These are phyloP conservation scores for Blumeria hordei DNA, from an alignment of 2,329 filamentous ascomycete genomes.

Conservation along the genomic window DNA sequence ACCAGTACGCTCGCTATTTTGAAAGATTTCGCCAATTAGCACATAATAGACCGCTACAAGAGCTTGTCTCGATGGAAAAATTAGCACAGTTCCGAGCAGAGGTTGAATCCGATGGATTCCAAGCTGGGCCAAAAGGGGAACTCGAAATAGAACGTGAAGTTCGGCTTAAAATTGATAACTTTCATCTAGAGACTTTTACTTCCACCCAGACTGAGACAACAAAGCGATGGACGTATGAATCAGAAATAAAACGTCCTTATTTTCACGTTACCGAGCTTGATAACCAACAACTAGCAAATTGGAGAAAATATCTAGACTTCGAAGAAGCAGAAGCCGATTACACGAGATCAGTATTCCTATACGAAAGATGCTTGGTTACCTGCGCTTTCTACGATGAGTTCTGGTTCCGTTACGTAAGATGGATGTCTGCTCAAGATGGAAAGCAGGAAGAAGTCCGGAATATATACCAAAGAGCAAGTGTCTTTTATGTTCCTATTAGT, in stretches of 20 bases:
- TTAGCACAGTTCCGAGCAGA: conserved; percentile 47
- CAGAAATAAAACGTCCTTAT: conserved; percentile 84
- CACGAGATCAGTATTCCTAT: conserved; percentile 53
- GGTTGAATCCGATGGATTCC: conserved; percentile 32
- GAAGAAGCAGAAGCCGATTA: conserved; percentile 71
- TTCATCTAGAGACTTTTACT: conserved; percentile 61
- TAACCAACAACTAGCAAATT: conserved; percentile 61
- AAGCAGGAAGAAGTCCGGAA: conserved; percentile 81
- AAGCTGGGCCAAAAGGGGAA: conserved; percentile 33
- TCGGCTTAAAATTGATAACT: conserved; percentile 51
- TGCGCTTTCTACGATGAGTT: conserved; percentile 94
- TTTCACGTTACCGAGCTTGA: conserved; percentile 92
- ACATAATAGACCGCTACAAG: conserved; percentile 43
- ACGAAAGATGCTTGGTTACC: conserved; percentile 80
- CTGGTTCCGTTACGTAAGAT: conserved; percentile 89
- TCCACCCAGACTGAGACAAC: conserved; percentile 68
- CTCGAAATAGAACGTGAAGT: conserved; percentile 67
- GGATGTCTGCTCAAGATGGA: conserved; percentile 61
- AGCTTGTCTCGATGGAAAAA: conserved; percentile 45
- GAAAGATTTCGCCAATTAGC: conserved; percentile 67
- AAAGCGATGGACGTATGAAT: conserved; percentile 86
- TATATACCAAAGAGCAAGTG: conserved; percentile 73
- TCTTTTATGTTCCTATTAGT: conserved; percentile 67
- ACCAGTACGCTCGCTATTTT: conserved; percentile 87
- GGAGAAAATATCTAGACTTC: conserved; percentile 91